Evolutionary conservation across 2,329 filamentous ascomycete genomes (phyloP), one percentile per base, ranked within the genome.

Genomic region (Alternaria burnsii): DNA sequence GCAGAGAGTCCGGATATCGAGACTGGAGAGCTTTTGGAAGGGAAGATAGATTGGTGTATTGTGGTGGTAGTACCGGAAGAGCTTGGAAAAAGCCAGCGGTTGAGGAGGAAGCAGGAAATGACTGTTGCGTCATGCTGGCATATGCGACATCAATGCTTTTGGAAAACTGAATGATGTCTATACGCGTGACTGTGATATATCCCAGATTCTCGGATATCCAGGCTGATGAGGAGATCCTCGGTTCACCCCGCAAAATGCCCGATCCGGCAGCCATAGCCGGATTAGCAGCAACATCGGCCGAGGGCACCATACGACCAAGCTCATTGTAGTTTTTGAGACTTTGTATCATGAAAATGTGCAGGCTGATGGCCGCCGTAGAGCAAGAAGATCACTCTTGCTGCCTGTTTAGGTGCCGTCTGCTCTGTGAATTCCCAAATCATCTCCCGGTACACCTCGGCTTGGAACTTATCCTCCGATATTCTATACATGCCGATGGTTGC

Each of bases 61-160:
- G 71, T 2, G 72, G 73, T 32, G 70, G 70, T 18, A 75, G 51
- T 2, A 58, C 44, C 3, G 73, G 72, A 1, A 72, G 60, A 3
- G 61, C 59, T 59, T 76, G 75, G 55, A 76, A 76, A 66, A 77
- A 76, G 36, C 74, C 73, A 2, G 63, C 24, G 2, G 73, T 74
- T 4, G 72, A 73, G 3, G 73, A 75, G 3, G 73, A 73, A 11
- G 71, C 53, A 9, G 24, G 28, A 9, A 52, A 47, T 16, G 30
- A 52, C 42, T 56, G 42, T 26, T 57, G 52, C 26, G 58, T 44
- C 66, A 68, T 71, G 2, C 72, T 62, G 77, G 77, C 36, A 42
- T 20, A 26, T 34, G 12, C 3, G 16, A 48, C 20, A 18, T 14
- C 34, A 28, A 20, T 18, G 16, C 7, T 6, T 7, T 14, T 12